Conservation (phyloP, 495 filamentous ascomycete species). For the Penicillium nucicola region DNA sequence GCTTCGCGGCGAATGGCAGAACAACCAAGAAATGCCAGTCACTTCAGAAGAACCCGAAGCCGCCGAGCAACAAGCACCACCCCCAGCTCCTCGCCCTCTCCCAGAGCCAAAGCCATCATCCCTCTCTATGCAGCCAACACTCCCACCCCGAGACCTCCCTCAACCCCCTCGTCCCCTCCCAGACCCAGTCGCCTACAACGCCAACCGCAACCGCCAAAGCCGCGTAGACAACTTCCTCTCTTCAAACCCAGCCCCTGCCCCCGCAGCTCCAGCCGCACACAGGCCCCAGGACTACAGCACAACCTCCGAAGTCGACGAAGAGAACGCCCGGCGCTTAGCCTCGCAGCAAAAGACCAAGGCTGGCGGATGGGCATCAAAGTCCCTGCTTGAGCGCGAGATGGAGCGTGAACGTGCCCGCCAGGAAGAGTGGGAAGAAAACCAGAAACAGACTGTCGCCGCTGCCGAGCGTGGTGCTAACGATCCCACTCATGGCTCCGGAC, state of each 20-base stretch:
- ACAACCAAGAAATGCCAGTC: conserved; percentile 39
- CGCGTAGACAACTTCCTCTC: conserved; percentile 49
- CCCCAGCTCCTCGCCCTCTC: conserved; percentile 40
- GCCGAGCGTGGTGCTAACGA: conserved; percentile 40
- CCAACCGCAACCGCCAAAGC: conserved; percentile 25
- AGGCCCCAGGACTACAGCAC: conserved; percentile 55
- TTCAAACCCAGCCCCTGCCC: conserved; percentile 45
- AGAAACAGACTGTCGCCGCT: conserved; percentile 64
- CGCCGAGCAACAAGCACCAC: conserved; percentile 34
- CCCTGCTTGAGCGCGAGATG: conserved; percentile 91
- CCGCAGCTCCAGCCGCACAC: conserved; percentile 36
- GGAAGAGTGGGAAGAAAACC: conserved; percentile 91
- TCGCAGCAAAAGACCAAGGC: conserved; percentile 69
- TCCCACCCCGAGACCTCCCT: conserved; percentile 18
- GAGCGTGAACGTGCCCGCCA: conserved; percentile 91
- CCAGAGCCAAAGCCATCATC: conserved; percentile 27
- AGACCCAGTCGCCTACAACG: conserved; percentile 27
- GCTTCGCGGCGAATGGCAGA: conserved; percentile 66
- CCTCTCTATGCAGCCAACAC: conserved; percentile 6
- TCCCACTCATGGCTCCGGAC: conserved; percentile 48
- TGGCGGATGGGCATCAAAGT: conserved; percentile 73
- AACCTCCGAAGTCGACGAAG: conserved; percentile 63
- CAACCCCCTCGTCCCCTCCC: conserved; percentile 31
- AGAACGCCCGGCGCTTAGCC: conserved; percentile 62
- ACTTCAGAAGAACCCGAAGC: conserved; percentile 11